Evolutionary conservation across 306 rosid genomes (phyloP).

Genomic region (Sesbania bispinosa): DNA sequence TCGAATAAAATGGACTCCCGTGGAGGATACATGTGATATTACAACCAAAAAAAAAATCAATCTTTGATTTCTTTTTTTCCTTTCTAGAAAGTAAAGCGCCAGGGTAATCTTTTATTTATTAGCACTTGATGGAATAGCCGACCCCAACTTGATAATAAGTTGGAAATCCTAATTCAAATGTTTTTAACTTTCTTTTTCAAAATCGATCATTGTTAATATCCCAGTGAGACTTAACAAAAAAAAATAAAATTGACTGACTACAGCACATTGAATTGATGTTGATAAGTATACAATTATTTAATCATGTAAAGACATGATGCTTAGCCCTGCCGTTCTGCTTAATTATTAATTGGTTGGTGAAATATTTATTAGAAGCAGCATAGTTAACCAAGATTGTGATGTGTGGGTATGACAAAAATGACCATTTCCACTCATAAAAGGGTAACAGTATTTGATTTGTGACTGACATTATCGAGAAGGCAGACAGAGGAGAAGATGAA

Average conservation of each 20-base stretch:
- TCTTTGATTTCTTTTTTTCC: no score
- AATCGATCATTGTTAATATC: slow-evolving; percentile 19
- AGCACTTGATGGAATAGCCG: not conserved
- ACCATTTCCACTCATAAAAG: not conserved
- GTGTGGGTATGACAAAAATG: not conserved
- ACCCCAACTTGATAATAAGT: not conserved
- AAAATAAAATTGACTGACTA: not conserved
- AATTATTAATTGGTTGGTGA: not conserved
- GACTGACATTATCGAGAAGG: not conserved
- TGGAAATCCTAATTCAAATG: slow-evolving; percentile 9
- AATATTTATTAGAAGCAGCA: not conserved
- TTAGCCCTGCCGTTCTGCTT: not conserved
- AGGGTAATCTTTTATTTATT: not conserved
- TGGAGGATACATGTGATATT: no score
- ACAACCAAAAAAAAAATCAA: no score
- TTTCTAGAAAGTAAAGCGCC: not conserved
- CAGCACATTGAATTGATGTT: not conserved
- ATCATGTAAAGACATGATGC: not conserved
- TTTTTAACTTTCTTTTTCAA: not conserved
- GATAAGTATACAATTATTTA: not conserved
- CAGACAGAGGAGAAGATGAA: not conserved
- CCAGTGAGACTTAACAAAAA: not conserved
- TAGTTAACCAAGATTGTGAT: not conserved
- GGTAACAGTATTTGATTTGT: not conserved
- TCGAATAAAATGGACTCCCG: no score